Evolutionary conservation across 768 basidiomycete genomes (phyloP), one percentile per base, ranked within the genome.

Genomic region (Leccinum variicolor): DNA sequence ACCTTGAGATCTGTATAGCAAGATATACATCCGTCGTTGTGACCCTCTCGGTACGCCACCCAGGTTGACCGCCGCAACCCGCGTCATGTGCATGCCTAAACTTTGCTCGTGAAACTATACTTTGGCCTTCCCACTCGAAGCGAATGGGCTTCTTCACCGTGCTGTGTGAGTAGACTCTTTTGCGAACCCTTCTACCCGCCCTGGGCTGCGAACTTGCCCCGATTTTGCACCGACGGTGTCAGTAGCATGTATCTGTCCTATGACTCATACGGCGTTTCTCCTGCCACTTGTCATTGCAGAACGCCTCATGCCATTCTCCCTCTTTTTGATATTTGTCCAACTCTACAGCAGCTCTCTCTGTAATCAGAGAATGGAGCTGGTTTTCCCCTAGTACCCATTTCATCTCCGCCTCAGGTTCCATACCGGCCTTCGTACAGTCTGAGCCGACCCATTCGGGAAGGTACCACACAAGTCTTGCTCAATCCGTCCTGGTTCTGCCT

Each of bases 361-460:
- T 50, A 41, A 54, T 52, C 67, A 62, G 10, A 48, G 55, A 69
- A 73, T 69, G 62, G 59, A 66, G 50, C 36, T n/a, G 31, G 21
- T 50, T 47, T 36, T 28, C 33, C 55, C 29, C 50, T 23, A 57
- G 19, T 57, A 55, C 39, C 53, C 52, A 33, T 49, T 73, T 74
- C 72, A 73, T 73, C 62, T 73, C 72, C 68, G 68, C 70, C 64
- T 28, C 39, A 41, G 39, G 29, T 53, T 58, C 52, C 55, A 51
- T 49, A 46, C 21, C 23, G 25, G 11, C 2, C 25, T 4, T 39
- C 36, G 36, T 17, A 39, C 17, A 41, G 4, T 19, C 41, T 19
- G 4, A 43, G 41, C n/a, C 41, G n/a, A 43, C 64, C 55, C 46
- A 3, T 71, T 66, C 53, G 21, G 69, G 66, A 61, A 67, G 53